A percentile compares a stretch with the other conserved stretches of the same genome.
Evolutionary conservation across 805 yeast genomes (phyloP).

Genomic region (Hanseniaspora nectarophila): DNA sequence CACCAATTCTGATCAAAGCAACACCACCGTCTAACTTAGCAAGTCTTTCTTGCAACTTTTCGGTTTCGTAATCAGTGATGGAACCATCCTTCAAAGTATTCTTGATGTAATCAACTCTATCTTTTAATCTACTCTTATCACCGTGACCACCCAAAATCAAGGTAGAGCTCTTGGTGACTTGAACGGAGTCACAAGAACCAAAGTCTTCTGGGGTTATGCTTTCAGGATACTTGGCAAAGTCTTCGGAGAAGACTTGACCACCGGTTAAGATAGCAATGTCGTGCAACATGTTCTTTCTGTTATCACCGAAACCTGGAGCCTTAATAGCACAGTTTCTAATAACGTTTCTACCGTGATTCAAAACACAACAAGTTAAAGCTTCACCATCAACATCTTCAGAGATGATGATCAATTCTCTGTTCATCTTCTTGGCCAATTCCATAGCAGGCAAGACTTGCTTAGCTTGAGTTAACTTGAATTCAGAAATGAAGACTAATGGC

Average conservation of each 20-base stretch:
- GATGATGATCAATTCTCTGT: constrained; percentile 84
- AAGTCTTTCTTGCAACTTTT: constrained; percentile 91
- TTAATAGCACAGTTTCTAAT: constrained; percentile 94
- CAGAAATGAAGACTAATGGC: constrained; percentile 77
- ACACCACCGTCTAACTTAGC: constrained; percentile 98
- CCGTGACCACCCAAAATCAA: constrained; percentile 91
- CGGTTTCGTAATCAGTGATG: constrained; percentile 80
- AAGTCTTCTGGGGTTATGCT: constrained; percentile 79
- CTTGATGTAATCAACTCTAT: constrained; percentile 91
- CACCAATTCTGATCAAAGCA: constrained; percentile 96
- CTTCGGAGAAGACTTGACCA: constrained; percentile 78
- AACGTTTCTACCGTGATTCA: constrained; percentile 95
- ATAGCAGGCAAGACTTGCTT: constrained; percentile 87
- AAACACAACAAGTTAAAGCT: constrained; percentile 94
- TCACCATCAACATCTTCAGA: constrained; percentile 98
- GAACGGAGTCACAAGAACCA: constrained; percentile 83
- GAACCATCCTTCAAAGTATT: constrained; percentile 58
- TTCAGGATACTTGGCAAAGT: constrained; percentile 89
- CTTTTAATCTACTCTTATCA: constrained; percentile 60
- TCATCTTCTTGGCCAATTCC: constrained; percentile 80
- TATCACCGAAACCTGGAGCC: constrained; percentile 99
- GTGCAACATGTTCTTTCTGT: constrained; percentile 90
- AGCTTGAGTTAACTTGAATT: constrained; percentile 82
- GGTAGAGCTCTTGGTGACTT: constrained; percentile 91
- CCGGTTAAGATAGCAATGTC: constrained; percentile 92